phyloP scores from a whole-genome alignment of 345 rosid genomes.

The Syzygium oleosum region DNA sequence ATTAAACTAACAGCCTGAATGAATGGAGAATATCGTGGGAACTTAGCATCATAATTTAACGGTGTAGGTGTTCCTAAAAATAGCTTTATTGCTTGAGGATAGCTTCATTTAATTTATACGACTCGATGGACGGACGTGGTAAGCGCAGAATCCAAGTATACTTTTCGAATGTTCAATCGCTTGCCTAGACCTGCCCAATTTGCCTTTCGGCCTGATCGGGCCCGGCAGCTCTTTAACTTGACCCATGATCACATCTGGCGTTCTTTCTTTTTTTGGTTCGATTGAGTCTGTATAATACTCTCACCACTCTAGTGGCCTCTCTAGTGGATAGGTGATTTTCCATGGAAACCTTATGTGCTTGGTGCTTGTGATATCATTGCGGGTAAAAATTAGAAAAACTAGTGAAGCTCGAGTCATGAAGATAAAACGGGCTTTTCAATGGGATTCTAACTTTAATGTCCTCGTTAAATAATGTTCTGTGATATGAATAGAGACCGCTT shows the following conservation, averaged over 20 bases:
- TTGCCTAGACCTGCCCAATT: too few relatives aligned
- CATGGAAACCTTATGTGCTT: neutral
- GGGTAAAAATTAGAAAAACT: neutral
- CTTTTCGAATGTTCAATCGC: too few relatives aligned
- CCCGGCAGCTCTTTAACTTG: too few relatives aligned
- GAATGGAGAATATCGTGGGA: too few relatives aligned
- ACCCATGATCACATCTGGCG: neutral
- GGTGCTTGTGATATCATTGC: neutral
- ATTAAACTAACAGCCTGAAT: too few relatives aligned
- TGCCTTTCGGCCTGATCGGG: too few relatives aligned
- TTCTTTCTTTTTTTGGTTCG: neutral
- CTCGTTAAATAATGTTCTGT: neutral
- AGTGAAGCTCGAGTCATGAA: neutral
- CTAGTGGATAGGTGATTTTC: neutral
- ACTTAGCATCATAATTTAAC: too few relatives aligned
- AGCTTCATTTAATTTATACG: too few relatives aligned
- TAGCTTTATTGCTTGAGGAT: too few relatives aligned
- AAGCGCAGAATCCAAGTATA: too few relatives aligned
- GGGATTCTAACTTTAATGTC: neutral
- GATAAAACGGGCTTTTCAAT: neutral
- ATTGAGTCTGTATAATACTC: neutral
- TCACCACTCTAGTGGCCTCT: neutral
- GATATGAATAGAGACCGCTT: neutral
- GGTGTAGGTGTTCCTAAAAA: too few relatives aligned
- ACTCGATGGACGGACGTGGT: too few relatives aligned